phyloP scores from a whole-genome alignment of 2,329 filamentous ascomycete genomes.

The Teratosphaeriaceae sp. region DNA sequence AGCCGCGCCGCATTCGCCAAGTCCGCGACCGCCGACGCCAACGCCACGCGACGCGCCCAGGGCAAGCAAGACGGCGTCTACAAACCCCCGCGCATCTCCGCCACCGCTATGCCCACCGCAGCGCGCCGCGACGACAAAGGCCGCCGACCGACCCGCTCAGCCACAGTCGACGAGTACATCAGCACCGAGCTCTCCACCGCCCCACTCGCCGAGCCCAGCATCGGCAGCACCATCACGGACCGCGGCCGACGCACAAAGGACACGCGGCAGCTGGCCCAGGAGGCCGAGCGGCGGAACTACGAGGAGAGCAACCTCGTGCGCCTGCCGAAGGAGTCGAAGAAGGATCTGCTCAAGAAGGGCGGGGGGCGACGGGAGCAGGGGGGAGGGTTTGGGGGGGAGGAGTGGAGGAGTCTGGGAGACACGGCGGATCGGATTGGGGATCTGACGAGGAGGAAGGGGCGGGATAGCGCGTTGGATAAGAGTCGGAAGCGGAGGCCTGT shows the following conservation, averaged over 20 bases:
- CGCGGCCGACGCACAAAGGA: conserved; percentile 76
- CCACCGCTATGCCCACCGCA: conserved; percentile 61
- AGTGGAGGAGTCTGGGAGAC: conserved; percentile 80
- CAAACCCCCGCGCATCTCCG: conserved; percentile 79
- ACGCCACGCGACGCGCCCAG: conserved; percentile 25
- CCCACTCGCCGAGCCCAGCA: conserved; percentile 78
- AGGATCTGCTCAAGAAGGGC: conserved; percentile 62
- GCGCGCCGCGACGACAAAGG: conserved; percentile 55
- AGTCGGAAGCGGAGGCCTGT: conserved; percentile 67
- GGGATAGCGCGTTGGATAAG: conserved; percentile 63
- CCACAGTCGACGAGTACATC: conserved; percentile 88
- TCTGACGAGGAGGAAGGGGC: conserved; percentile 62
- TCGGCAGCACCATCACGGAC: conserved; percentile 75
- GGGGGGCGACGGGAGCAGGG: conserved; percentile 36
- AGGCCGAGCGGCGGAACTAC: conserved; percentile 74
- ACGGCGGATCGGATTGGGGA: conserved; percentile 81
- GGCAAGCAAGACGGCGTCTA: conserved; percentile 63
- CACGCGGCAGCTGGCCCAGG: conserved; percentile 64
- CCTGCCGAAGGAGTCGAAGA: conserved; percentile 80
- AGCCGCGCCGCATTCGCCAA: conserved; percentile 45
- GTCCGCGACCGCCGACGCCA: conserved; percentile 17
- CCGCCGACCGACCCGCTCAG: conserved; percentile 63
- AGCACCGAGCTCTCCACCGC: conserved; percentile 74
- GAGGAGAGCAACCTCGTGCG: conserved; percentile 91
- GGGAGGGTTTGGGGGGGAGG: conserved; percentile 78